A percentile compares a stretch with the other conserved stretches of the same genome.
Evolutionary conservation across 306 rosid species (phyloP).

Genomic region (Prunus padus): DNA sequence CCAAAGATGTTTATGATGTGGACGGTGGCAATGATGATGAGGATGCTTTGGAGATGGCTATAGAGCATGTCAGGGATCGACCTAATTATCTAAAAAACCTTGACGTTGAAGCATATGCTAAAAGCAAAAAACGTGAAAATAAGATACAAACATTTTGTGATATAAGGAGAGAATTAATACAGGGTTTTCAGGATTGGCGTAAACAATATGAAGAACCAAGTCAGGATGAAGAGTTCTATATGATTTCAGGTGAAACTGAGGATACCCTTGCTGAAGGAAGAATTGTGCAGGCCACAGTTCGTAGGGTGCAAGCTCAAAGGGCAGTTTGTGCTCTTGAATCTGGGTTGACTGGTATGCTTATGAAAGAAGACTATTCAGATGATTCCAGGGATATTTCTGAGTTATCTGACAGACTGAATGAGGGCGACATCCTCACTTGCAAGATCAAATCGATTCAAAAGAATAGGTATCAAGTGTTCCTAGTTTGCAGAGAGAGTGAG

Average conservation of each 20-base stretch:
- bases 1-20: slow-evolving; percentile 85
- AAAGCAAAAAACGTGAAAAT: slow-evolving; percentile 49
- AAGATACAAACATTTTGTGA: slow-evolving; percentile 77
- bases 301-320: slow-evolving; percentile 74
- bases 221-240: slow-evolving; percentile 91
- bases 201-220: slow-evolving; percentile 94
- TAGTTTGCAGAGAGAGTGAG: slow-evolving; percentile 84
- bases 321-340: slow-evolving; percentile 93
- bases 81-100: slow-evolving; percentile 76
- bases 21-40: slow-evolving; percentile 88
- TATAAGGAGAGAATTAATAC: slow-evolving; percentile 84
- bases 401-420: slow-evolving; percentile 79
- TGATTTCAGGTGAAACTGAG: slow-evolving; percentile 96
- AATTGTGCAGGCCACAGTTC: slow-evolving; percentile 87
- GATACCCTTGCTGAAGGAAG: slow-evolving; percentile 93
- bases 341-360: slow-evolving; percentile 95
- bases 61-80: slow-evolving; percentile 90
- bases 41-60: slow-evolving; percentile 86
- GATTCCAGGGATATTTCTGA: slow-evolving; percentile 85
- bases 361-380: slow-evolving; percentile 89
- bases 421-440: slow-evolving; percentile 88
- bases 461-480: slow-evolving; percentile 90
- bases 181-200: slow-evolving; percentile 98
- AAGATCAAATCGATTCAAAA: slow-evolving; percentile 95
- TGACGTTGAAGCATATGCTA: slow-evolving; percentile 76